A percentile compares a stretch with the other conserved stretches of the same genome.
These are phyloP conservation scores for Didymella keratinophila DNA, from an alignment of 2,329 filamentous ascomycete genomes.

Conservation along the genomic window DNA sequence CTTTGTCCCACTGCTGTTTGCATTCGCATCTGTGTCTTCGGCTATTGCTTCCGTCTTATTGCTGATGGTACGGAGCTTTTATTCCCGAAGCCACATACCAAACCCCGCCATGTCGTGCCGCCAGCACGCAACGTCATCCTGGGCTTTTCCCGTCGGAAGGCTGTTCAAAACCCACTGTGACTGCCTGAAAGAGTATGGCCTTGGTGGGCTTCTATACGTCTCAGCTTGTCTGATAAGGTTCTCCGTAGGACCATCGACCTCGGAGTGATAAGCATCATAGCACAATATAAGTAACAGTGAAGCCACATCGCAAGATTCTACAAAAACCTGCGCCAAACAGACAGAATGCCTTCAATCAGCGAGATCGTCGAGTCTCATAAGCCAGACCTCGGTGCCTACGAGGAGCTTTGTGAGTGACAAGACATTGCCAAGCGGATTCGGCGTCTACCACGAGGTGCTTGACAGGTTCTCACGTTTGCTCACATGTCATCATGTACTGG, in stretches of 20 bases:
- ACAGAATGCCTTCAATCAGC: constrained; percentile 41
- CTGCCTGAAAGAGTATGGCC: constrained; percentile 12
- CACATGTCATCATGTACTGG: too few species aligned
- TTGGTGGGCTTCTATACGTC: neutral
- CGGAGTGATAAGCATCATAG: neutral
- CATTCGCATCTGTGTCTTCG: neutral
- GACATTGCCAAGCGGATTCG: constrained; percentile 5
- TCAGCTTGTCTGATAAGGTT: constrained; percentile 14
- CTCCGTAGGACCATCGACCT: constrained; percentile 9
- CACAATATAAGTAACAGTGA: neutral
- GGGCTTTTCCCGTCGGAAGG: constrained; percentile 32
- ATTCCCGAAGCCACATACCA: constrained; percentile 4
- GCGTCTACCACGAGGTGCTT: neutral
- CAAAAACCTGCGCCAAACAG: too few species aligned
- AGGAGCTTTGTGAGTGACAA: constrained; percentile 43
- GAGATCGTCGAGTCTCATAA: constrained; percentile 36
- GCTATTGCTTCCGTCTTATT: neutral
- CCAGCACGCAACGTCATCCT: constrained; percentile 27
- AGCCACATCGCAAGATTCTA: neutral
- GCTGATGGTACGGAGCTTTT: neutral
- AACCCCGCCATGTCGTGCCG: constrained; percentile 16
- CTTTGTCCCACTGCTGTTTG: neutral
- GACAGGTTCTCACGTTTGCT: neutral
- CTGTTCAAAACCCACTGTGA: constrained; percentile 8
- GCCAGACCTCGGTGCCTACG: constrained; percentile 40